phyloP scores from a whole-genome alignment of 2,329 filamentous ascomycete species.

The Aspergillus persii region DNA sequence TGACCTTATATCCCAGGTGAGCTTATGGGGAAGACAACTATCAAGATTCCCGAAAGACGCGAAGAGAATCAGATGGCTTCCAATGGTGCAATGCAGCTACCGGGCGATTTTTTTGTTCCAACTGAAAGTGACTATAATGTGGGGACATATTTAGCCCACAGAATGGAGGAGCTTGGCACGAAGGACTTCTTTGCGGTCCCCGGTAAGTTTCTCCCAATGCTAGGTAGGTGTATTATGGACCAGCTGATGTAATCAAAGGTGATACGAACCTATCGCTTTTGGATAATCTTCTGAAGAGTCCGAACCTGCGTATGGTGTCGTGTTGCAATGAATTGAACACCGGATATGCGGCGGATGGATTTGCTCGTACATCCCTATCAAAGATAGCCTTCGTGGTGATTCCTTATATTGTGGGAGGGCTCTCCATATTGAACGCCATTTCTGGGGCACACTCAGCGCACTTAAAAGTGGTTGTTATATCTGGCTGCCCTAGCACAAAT shows the following conservation, averaged over 20 bases:
- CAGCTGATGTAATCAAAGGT: not conserved
- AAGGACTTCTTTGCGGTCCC: slow-evolving; percentile 13
- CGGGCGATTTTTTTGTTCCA: not conserved
- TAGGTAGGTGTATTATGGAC: no score
- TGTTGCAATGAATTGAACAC: slow-evolving; percentile 18
- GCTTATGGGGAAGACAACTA: not conserved
- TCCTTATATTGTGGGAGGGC: slow-evolving; percentile 13
- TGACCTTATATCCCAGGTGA: not conserved
- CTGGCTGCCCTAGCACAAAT: slow-evolving; percentile 5
- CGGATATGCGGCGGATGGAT: slow-evolving; percentile 17
- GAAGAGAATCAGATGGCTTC: not conserved
- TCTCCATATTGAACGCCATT: slow-evolving; percentile 13
- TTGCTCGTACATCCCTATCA: slow-evolving; percentile 6
- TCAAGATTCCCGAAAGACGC: not conserved
- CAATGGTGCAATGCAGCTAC: no score
- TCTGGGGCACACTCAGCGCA: slow-evolving; percentile 11
- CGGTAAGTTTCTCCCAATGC: not conserved
- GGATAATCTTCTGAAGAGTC: slow-evolving; percentile 2
- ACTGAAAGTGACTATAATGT: not conserved
- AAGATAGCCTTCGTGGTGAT: slow-evolving; percentile 9
- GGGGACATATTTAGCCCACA: slow-evolving; percentile 4
- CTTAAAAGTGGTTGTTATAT: slow-evolving; percentile 9
- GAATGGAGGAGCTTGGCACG: slow-evolving; percentile 10
- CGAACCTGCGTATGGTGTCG: slow-evolving; percentile 6
- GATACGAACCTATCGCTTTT: slow-evolving; percentile 8